Conservation (phyloP, 2,329 filamentous ascomycete genomes). For the Penicillium sp. region DNA sequence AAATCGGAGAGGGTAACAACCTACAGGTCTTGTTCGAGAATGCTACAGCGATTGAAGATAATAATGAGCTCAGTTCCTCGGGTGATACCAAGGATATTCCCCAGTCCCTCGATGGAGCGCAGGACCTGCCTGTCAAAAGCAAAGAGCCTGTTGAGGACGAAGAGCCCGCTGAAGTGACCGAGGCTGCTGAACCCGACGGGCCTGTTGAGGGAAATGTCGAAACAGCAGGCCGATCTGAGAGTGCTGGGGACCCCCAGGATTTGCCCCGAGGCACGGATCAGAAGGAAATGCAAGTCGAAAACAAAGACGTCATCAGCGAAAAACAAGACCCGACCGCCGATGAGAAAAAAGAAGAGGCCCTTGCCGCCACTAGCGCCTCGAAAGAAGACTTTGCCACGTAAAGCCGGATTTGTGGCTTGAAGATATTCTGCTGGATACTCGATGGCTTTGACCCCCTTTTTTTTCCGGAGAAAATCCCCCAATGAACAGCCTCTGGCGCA, state of each 20-base stretch:
- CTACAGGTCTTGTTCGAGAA: slow-evolving; percentile 51
- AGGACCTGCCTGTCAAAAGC: neutral
- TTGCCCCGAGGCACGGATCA: neutral
- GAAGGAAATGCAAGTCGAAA: slow-evolving; percentile 4
- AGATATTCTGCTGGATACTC: slow-evolving; percentile 1
- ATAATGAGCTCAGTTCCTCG: neutral
- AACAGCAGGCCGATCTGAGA: neutral
- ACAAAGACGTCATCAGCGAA: slow-evolving; percentile 8
- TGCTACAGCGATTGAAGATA: slow-evolving; percentile 14
- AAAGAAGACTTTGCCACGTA: slow-evolving; percentile 16
- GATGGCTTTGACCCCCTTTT: slow-evolving; percentile 14
- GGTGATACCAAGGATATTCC: slow-evolving; percentile 14
- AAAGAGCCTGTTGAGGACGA: neutral
- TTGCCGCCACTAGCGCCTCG: slow-evolving; percentile 11
- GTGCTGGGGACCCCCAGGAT: neutral
- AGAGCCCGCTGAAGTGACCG: neutral
- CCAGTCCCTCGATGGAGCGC: slow-evolving; percentile 1
- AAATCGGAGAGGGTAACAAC: slow-evolving; percentile 78
- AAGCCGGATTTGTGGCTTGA: slow-evolving; percentile 2
- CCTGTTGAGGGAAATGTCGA: neutral
- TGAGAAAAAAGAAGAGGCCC: slow-evolving; percentile 2
- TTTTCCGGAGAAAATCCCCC: slow-evolving; percentile 17
- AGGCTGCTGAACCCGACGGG: neutral
- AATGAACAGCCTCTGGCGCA: slow-evolving; percentile 15
- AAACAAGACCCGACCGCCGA: neutral